These are phyloP conservation scores for Saturnispora bothae DNA, from an alignment of 805 yeast species.

Conservation along the genomic window DNA sequence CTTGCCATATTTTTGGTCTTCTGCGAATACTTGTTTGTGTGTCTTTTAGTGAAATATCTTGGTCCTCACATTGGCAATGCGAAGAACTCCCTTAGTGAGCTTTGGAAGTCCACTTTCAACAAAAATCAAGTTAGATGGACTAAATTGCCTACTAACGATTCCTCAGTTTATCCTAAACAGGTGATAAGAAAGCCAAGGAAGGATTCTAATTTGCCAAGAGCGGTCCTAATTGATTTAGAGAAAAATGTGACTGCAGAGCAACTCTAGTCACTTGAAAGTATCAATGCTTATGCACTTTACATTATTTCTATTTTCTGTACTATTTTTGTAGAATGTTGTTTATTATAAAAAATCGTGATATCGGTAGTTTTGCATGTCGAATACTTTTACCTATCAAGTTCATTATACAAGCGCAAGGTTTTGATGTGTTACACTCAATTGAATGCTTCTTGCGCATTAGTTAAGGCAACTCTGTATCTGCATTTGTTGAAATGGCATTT, in stretches of 20 bases:
- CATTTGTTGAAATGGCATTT: slow-evolving; percentile 47
- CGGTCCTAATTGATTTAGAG: slow-evolving; percentile 27
- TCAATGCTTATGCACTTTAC: too few relatives aligned
- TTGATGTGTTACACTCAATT: too few relatives aligned
- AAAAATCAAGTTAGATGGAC: slow-evolving; percentile 5
- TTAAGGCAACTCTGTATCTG: slow-evolving; percentile 53
- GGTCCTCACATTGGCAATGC: slow-evolving; percentile 7
- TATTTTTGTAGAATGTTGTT: too few relatives aligned
- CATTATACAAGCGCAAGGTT: too few relatives aligned
- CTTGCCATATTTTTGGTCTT: slow-evolving; percentile 40
- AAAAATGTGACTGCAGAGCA: slow-evolving; percentile 20
- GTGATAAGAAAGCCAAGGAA: slow-evolving; percentile 30
- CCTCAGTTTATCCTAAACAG: neutral
- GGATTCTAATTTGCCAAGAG: slow-evolving; percentile 42
- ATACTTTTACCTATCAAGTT: too few relatives aligned
- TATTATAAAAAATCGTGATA: too few relatives aligned
- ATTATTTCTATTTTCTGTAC: neutral
- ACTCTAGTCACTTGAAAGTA: slow-evolving; percentile 4
- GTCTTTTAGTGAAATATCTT: slow-evolving; percentile 6
- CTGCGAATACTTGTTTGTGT: slow-evolving; percentile 36
- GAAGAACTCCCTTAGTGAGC: slow-evolving; percentile 3
- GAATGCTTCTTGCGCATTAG: slow-evolving; percentile 42
- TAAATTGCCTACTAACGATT: slow-evolving; percentile 1
- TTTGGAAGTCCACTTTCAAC: neutral
- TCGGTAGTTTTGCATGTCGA: too few relatives aligned